Conservation (phyloP, 768 basidiomycete species). For the Mycena kentingensis region DNA sequence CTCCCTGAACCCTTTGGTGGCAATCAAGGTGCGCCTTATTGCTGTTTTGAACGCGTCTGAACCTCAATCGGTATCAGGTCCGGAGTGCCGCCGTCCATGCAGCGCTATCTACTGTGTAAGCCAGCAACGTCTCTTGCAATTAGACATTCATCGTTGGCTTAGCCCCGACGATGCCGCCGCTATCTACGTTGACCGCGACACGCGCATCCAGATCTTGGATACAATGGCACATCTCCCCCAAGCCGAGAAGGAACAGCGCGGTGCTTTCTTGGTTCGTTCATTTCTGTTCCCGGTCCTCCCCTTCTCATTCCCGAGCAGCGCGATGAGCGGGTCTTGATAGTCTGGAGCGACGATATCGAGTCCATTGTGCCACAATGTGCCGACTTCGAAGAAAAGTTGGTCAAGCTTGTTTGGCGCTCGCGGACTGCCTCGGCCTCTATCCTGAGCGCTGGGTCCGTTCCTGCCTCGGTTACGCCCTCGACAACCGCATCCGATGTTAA, state of each 20-base stretch:
- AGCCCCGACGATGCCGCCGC: constrained; percentile 61
- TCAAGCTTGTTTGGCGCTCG: constrained; percentile 57
- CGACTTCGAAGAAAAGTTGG: constrained; percentile 72
- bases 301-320: constrained; percentile 47
- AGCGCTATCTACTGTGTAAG: constrained; percentile 69
- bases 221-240: constrained; percentile 64
- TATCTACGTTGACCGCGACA: constrained; percentile 75
- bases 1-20: constrained; percentile 78
- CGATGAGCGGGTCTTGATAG: constrained; percentile 78
- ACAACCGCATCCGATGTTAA: constrained; percentile 55
- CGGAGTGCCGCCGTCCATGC: constrained; percentile 81
- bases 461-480: constrained; percentile 46
- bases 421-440: constrained; percentile 43
- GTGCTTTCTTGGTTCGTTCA: constrained; percentile 74
- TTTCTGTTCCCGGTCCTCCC: not conserved
- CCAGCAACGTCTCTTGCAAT: not conserved
- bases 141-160: constrained; percentile 13
- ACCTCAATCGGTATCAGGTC: too few relatives aligned
- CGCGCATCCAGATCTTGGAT: constrained; percentile 85
- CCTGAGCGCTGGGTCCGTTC: constrained; percentile 33
- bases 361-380: constrained; percentile 70
- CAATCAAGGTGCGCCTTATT: constrained; percentile 54
- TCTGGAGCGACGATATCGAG: constrained; percentile 86
- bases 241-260: constrained; percentile 90
- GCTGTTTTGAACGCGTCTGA: too few relatives aligned